Percentiles rank a stretch among this genome's conserved stretches.
Evolutionary conservation across 176 grass and related monocot genomes (phyloP).

Genomic region (Microstegium vimineum): DNA sequence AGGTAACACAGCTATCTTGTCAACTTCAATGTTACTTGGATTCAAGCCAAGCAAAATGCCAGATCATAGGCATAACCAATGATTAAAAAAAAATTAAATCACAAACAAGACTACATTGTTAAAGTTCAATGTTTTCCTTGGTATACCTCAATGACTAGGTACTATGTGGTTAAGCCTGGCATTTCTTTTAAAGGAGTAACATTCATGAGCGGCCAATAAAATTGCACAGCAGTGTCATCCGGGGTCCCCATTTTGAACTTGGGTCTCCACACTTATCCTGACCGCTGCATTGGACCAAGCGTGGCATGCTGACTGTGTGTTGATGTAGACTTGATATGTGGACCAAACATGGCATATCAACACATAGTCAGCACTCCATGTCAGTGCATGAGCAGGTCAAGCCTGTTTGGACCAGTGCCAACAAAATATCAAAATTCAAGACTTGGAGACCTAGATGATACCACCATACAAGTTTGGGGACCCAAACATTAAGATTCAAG

Average conservation of each 20-base stretch:
- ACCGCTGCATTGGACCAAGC: neutral
- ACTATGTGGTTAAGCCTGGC: neutral
- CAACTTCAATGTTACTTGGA: neutral
- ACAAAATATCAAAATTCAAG: neutral
- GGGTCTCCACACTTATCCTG: neutral
- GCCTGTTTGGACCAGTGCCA: neutral
- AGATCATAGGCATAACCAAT: neutral
- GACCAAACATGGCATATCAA: neutral
- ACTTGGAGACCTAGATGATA: neutral
- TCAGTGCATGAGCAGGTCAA: neutral
- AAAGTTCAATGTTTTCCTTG: neutral
- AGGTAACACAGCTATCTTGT: neutral
- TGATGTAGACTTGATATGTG: neutral
- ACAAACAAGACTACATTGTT: neutral
- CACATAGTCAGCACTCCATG: neutral
- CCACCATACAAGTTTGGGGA: neutral
- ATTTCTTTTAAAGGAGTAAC: neutral
- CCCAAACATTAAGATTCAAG: neutral
- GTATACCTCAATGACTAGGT: neutral
- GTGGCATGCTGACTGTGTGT: neutral
- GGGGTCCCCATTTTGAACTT: neutral
- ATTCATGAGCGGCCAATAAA: neutral
- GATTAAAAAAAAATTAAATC: neutral
- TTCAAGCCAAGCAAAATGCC: neutral
- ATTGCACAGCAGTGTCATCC: neutral